Evolutionary conservation across 441 rosid genomes (phyloP).

Genomic region (Pelargonium fulgidum): DNA sequence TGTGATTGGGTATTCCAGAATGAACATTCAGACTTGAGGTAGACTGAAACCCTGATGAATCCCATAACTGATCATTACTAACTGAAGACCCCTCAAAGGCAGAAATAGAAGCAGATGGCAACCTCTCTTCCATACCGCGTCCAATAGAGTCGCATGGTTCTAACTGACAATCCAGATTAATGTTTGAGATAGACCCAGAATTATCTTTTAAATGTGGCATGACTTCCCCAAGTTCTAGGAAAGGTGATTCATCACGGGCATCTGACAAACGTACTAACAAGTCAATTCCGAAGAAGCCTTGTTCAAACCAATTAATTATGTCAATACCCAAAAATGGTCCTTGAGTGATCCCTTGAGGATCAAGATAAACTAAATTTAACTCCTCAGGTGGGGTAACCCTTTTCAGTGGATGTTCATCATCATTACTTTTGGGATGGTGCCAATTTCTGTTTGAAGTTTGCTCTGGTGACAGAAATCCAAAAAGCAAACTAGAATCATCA

Average conservation of each 20-base stretch:
- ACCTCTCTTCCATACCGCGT: conserved; percentile 30
- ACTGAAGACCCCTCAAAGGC: conserved; percentile 29
- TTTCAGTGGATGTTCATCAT: conserved; percentile 15
- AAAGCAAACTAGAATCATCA: conserved; percentile 32
- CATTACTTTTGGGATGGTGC: conserved; percentile 17
- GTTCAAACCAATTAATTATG: conserved; percentile 51
- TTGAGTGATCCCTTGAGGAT: conserved; percentile 55
- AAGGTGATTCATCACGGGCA: conserved; percentile 54
- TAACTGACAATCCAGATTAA: conserved; percentile 24
- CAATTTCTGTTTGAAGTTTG: conserved; percentile 18
- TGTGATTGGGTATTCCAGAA: conserved; percentile 34
- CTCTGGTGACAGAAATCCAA: conserved; percentile 21
- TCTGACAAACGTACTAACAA: conserved; percentile 45
- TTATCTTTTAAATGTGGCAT: conserved; percentile 44
- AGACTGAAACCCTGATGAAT: conserved; percentile 27
- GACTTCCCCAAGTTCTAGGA: conserved; percentile 43
- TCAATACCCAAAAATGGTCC: conserved; percentile 53
- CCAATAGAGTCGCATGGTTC: conserved; percentile 32
- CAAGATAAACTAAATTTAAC: conserved; percentile 39
- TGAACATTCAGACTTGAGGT: conserved; percentile 31
- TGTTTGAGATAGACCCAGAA: conserved; percentile 15
- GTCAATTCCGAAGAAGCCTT: conserved; percentile 58
- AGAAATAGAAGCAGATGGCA: conserved; percentile 29
- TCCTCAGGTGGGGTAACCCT: conserved; percentile 37
- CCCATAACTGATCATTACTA: conserved; percentile 19